Evolutionary conservation across 768 basidiomycete genomes (phyloP).

Genomic region (Mycena maculata): DNA sequence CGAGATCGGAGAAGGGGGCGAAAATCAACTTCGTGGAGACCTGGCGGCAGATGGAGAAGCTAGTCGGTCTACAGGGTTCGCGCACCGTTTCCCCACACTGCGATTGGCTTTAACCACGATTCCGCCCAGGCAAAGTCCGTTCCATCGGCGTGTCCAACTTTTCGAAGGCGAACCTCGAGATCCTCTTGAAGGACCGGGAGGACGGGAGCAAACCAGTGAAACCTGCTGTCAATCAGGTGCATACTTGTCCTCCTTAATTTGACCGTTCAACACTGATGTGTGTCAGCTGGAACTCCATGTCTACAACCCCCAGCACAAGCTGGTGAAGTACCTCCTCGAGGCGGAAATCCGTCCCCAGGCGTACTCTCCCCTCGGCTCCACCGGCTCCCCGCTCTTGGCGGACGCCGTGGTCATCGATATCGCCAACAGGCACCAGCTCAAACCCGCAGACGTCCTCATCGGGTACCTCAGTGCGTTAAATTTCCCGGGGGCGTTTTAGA

Average conservation of each 20-base stretch:
- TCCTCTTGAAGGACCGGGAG: too few relatives aligned
- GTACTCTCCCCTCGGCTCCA: slow-evolving; percentile 84
- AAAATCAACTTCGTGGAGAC: slow-evolving; percentile 76
- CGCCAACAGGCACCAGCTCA: slow-evolving; percentile 66
- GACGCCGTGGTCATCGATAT: slow-evolving; percentile 72
- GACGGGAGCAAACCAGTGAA: slow-evolving; percentile 70
- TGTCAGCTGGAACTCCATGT: slow-evolving; percentile 76
- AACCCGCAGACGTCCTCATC: slow-evolving; percentile 68
- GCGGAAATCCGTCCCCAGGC: slow-evolving; percentile 81
- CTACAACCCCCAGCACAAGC: slow-evolving; percentile 80
- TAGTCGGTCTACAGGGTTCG: slow-evolving; percentile 72
- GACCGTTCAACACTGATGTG: not conserved
- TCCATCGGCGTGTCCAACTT: slow-evolving; percentile 85
- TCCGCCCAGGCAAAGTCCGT: slow-evolving; percentile 66
- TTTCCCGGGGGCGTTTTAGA: slow-evolving; percentile 26
- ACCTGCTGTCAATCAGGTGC: slow-evolving; percentile 80
- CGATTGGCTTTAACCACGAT: slow-evolving; percentile 9
- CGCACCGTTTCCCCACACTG: slow-evolving; percentile 22
- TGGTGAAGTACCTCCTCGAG: slow-evolving; percentile 68
- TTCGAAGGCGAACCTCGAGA: slow-evolving; percentile 72
- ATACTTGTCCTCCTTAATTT: slow-evolving; percentile 11
- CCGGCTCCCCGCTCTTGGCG: slow-evolving; percentile 70
- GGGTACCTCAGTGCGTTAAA: slow-evolving; percentile 68
- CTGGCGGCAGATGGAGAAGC: slow-evolving; percentile 86
- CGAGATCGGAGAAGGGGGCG: too few relatives aligned